Evolutionary conservation across 768 basidiomycete genomes (phyloP), one percentile per base, ranked within the genome.

Genomic region (Flagelloscypha sp.): DNA sequence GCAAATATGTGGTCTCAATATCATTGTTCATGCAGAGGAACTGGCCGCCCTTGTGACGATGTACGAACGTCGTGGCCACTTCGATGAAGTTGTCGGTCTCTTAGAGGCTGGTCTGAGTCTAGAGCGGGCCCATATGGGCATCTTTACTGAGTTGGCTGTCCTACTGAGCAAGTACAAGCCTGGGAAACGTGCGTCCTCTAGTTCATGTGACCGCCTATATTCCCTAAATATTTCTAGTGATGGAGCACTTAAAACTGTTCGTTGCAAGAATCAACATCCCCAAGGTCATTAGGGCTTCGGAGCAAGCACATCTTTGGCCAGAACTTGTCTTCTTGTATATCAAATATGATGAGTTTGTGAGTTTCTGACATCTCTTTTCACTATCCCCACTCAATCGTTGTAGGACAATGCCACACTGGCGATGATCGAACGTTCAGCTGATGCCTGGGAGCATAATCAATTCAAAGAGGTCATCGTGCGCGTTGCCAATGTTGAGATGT

Each of bases 381-480:
- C 22, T 19, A 21, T 10, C 31, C 9, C 24, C 4, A 27, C 33
- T 20, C 33, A 21, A 22, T 34, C 43, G 20, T 40, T 40, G 8
- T 18, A 89, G 78, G 95, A 98, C 56, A 98, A 99, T 52, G 94
- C 95, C 21, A 88, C 94, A 24, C 68, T 98, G 46, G 89, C 92
- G 4, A 99, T 98, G 93, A 97, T 98, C 56, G 95, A 99, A 57
- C 83, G 93, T 13, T 87, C 95, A 2, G 76, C 88, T n/a, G 90
- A 95, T 58, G 90, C 92, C 32, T 99, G 93, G 93, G 95, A 99
- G 38, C 95, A 99, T 65, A 93, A 89, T 51, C 94, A 97, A 58
- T 99, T 99, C 80, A 98, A 98, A 72, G 95, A 98, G 48, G 82
- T 95, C 38, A 74, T 95, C 37, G 87, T 97, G 52, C 86, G 93